Conservation (phyloP, 1,284 basidiomycete genomes). For the Lignosus rhinocerotis region DNA sequence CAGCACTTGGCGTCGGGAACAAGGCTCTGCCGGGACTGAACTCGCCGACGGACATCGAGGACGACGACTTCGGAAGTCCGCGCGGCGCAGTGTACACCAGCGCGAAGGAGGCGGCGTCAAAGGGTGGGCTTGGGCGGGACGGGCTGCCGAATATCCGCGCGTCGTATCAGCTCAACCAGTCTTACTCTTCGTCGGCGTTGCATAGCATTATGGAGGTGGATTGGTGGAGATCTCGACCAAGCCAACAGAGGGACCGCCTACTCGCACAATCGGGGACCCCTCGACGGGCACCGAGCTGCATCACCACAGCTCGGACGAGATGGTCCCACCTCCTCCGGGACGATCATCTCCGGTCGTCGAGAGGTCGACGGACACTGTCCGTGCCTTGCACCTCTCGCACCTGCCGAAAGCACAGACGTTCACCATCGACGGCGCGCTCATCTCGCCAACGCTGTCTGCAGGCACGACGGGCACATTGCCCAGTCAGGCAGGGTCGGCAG, state of each 20-base stretch:
- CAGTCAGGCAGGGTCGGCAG: slow-evolving; percentile 12
- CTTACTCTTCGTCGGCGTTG: slow-evolving; percentile 49
- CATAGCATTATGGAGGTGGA: slow-evolving; percentile 71
- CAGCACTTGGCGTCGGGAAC: slow-evolving; percentile 42
- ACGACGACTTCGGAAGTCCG: slow-evolving; percentile 16
- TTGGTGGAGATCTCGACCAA: slow-evolving; percentile 59
- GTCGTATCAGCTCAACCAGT: slow-evolving; percentile 10
- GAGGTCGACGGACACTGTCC: slow-evolving; percentile 22
- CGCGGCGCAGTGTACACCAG: slow-evolving; percentile 12
- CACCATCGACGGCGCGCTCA: slow-evolving; percentile 23
- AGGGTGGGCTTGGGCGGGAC: slow-evolving; percentile 2
- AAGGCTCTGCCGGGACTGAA: slow-evolving; percentile 31
- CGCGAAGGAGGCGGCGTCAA: slow-evolving; percentile 2
- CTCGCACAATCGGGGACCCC: slow-evolving; percentile 47
- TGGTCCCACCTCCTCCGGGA: slow-evolving; percentile 10
- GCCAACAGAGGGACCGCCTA: slow-evolving; percentile 43
- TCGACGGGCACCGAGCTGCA: slow-evolving; percentile 43
- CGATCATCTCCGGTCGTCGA: slow-evolving; percentile 10
- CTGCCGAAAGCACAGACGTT: slow-evolving; percentile 27
- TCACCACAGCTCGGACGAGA: slow-evolving; percentile 19
- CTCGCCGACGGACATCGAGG: slow-evolving; percentile 15
- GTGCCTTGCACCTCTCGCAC: slow-evolving; percentile 20
- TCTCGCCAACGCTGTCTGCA: slow-evolving; percentile 21
- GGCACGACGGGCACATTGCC: slow-evolving; percentile 12
- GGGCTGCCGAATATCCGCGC: slow-evolving; percentile 12